Evolutionary conservation across 1,284 basidiomycete genomes (phyloP), one percentile per base, ranked within the genome.

Genomic region (Melampsora americana): DNA sequence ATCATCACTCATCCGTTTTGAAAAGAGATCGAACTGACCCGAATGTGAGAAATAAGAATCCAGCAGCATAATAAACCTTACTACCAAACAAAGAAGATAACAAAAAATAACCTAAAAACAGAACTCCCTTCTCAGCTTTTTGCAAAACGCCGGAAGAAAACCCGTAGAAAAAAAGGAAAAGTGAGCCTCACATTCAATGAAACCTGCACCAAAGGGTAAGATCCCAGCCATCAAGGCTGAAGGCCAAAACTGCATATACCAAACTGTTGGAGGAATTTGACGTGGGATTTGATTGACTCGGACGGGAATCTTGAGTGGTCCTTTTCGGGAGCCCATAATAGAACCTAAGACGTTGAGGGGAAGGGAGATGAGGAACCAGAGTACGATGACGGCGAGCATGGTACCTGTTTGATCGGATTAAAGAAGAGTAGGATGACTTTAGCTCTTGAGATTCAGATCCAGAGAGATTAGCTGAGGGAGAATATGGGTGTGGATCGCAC

Each of bases 351-450:
- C 79, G 5, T 84, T 85, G 6, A 88, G 86, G 0, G 95, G 95
- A 0, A 92, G 90, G 44, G 93, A 94, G 78, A 98, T 93, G 65
- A 93, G 89, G 83, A 94, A 96, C 95, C 95, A 99, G n/a, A 99
- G 85, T 11, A 92, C 82, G 23, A 95, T 88, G 78, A 99, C 91
- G 26, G 93, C 87, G 59, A 94, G 85, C 86, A 98, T 90, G 0
- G 95, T 56, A 59, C 64, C 70, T 66, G n/a, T 16, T 7, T 26
- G 28, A 23, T 32, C 20, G 30, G n/a, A 48, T 62, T n/a, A 1
- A 23, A 59, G 23, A 26, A 56, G 30, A 28, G n/a, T 35, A 2
- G 16, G 20, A 71, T 26, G 30, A 64, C 18, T 1, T 28, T 16
- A 71, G 61, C 20, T 32, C 53, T 35, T 26, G 39, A 16, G 64